Evolutionary conservation across 2,329 filamentous ascomycete genomes (phyloP).

Genomic region (Spiromastix sp.): DNA sequence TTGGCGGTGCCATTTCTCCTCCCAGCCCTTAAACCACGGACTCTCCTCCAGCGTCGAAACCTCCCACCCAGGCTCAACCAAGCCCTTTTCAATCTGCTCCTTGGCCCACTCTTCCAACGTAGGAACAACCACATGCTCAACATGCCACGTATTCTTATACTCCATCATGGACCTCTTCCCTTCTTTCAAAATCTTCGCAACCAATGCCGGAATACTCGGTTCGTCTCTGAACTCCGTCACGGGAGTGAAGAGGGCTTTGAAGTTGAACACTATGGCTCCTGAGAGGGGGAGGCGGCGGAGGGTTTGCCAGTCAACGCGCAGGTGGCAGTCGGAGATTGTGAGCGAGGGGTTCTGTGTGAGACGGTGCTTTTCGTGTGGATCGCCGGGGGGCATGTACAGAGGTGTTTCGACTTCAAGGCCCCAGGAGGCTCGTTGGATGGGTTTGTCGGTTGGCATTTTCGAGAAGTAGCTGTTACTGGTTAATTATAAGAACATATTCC

Average conservation of each 20-base stretch:
- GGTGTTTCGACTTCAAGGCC: slow-evolving; percentile 66
- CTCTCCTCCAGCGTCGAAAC: slow-evolving; percentile 60
- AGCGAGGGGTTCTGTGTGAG: slow-evolving; percentile 48
- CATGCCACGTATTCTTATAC: slow-evolving; percentile 76
- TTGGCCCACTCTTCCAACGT: slow-evolving; percentile 51
- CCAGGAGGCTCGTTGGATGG: slow-evolving; percentile 80
- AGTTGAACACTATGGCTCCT: slow-evolving; percentile 71
- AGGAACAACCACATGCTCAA: slow-evolving; percentile 61
- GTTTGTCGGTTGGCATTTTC: slow-evolving; percentile 61
- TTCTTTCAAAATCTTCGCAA: slow-evolving; percentile 58
- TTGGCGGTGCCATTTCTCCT: slow-evolving; percentile 58
- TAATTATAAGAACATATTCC: too few species aligned
- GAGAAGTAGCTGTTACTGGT: slow-evolving; percentile 56
- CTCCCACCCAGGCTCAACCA: slow-evolving; percentile 54
- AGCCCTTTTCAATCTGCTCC: slow-evolving; percentile 55
- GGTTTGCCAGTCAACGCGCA: slow-evolving; percentile 85
- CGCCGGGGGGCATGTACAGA: slow-evolving; percentile 61
- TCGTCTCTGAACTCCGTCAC: slow-evolving; percentile 60
- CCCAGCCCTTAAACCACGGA: slow-evolving; percentile 69
- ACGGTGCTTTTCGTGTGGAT: slow-evolving; percentile 54
- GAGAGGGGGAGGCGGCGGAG: slow-evolving; percentile 67
- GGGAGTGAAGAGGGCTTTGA: slow-evolving; percentile 76
- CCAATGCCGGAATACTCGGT: slow-evolving; percentile 58
- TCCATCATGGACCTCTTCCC: slow-evolving; percentile 62
- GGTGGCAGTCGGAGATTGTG: slow-evolving; percentile 47